Conservation (phyloP, 2,329 filamentous ascomycete species). For the Colletotrichum siamense region DNA sequence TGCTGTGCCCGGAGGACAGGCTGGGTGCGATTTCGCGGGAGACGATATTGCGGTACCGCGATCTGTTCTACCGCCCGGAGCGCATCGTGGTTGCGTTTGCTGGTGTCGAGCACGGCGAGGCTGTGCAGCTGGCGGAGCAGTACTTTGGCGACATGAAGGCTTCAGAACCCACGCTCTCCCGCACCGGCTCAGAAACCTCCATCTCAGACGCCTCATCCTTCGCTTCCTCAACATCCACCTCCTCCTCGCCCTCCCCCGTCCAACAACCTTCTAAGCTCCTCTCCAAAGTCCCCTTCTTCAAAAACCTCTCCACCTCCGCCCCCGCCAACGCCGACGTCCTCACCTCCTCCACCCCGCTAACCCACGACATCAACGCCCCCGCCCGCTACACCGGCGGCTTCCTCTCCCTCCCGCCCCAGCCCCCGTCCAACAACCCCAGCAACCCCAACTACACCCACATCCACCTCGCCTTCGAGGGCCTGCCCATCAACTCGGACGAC, state of each 20-base stretch:
- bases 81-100: conserved; percentile 95
- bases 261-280: conserved; percentile 69
- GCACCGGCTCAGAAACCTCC: conserved; percentile 61
- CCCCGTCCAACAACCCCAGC: conserved; percentile 77
- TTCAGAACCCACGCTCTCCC: conserved; percentile 53
- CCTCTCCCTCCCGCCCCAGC: conserved; percentile 81
- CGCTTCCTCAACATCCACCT: conserved; percentile 9
- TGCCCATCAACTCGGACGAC: conserved; percentile 87
- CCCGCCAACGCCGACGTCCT: conserved; percentile 63
- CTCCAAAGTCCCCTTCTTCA: conserved; percentile 88
- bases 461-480: conserved; percentile 93
- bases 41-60: conserved; percentile 79
- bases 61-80: conserved; percentile 86
- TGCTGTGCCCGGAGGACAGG: conserved; percentile 88
- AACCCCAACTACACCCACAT: conserved; percentile 87
- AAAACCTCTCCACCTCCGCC: conserved; percentile 82
- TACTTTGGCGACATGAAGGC: conserved; percentile 91
- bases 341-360: conserved; percentile 36
- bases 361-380: conserved; percentile 64
- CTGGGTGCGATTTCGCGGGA: conserved; percentile 75
- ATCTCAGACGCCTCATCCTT: conserved; percentile 33
- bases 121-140: conserved; percentile 79
- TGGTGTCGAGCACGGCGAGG: conserved; percentile 82
- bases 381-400: conserved; percentile 95
- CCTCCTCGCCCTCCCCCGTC: conserved; percentile 38